phyloP scores from a whole-genome alignment of 1,284 basidiomycete genomes.

The Ustilago xerochloae region DNA sequence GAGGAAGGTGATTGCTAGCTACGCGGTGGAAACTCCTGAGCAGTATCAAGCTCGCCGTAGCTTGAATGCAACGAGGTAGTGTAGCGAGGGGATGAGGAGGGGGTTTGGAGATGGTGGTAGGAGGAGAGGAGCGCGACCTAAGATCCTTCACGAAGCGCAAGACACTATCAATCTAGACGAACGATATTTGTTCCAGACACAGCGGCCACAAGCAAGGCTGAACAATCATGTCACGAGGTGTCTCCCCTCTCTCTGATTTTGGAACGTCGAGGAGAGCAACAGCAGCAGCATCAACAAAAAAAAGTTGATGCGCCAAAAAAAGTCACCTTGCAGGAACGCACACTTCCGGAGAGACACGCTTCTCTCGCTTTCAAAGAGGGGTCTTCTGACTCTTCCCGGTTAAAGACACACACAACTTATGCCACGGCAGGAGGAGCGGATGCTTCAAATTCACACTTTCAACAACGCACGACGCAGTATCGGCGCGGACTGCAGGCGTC shows the following conservation, averaged over 20 bases:
- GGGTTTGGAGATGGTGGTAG: constrained; percentile 5
- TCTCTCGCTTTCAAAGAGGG: not conserved
- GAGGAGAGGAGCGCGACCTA: not conserved
- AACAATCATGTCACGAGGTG: constrained; percentile 3
- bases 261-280: not conserved
- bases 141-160: not conserved
- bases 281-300: no score
- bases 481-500: constrained; percentile 4
- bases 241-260: not conserved
- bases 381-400: no score
- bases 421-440: no score
- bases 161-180: no score
- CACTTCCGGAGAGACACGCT: no score
- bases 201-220: no score
- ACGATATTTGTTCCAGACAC: no score
- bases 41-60: constrained; percentile 15
- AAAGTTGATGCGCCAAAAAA: not conserved
- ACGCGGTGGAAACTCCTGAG: not conserved
- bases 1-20: not conserved
- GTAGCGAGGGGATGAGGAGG: not conserved
- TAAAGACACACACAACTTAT: no score
- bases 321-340: no score
- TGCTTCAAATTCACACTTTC: no score
- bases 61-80: constrained; percentile 1
- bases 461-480: not conserved